These are phyloP conservation scores for Peronospora belbahrii DNA, from an alignment of 352 stramenopile species.

Conservation along the genomic window DNA sequence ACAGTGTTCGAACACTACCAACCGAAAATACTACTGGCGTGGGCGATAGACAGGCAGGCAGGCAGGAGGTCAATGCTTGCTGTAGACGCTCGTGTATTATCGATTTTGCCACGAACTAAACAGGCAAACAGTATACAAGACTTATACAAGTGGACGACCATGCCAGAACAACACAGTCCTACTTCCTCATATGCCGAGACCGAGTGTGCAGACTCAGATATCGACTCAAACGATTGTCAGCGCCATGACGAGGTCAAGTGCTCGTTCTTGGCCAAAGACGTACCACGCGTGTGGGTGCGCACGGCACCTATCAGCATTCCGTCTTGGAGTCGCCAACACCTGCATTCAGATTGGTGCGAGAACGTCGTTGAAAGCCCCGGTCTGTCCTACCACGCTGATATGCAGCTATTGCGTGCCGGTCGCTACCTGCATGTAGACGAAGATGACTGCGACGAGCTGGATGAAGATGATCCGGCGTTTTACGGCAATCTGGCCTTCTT, in stretches of 20 bases:
- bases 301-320: constrained; percentile 58
- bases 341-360: constrained; percentile 11
- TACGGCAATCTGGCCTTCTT: constrained; percentile 68
- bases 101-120: constrained; percentile 7
- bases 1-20: background rate
- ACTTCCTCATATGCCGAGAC: constrained; percentile 58
- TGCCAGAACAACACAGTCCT: constrained; percentile 32
- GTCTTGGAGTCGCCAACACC: constrained; percentile 11
- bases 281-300: constrained; percentile 22
- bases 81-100: constrained; percentile 21
- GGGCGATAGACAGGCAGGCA: constrained; percentile 5
- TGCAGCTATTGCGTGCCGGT: constrained; percentile 21
- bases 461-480: constrained; percentile 56
- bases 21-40: constrained; percentile 22
- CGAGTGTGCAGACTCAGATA: constrained; percentile 25
- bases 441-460: constrained; percentile 18
- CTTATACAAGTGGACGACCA: constrained; percentile 45
- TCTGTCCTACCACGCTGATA: constrained; percentile 30
- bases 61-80: constrained; percentile 6
- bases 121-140: constrained; percentile 25
- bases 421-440: constrained; percentile 18
- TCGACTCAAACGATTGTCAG: constrained; percentile 35
- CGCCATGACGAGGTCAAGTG: constrained; percentile 20
- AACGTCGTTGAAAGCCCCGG: constrained; percentile 20
- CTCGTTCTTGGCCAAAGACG: constrained; percentile 13